Base-by-base conservation (phyloP, 192 early-diverging fungal species). In the Coemansia sp. region DNA sequence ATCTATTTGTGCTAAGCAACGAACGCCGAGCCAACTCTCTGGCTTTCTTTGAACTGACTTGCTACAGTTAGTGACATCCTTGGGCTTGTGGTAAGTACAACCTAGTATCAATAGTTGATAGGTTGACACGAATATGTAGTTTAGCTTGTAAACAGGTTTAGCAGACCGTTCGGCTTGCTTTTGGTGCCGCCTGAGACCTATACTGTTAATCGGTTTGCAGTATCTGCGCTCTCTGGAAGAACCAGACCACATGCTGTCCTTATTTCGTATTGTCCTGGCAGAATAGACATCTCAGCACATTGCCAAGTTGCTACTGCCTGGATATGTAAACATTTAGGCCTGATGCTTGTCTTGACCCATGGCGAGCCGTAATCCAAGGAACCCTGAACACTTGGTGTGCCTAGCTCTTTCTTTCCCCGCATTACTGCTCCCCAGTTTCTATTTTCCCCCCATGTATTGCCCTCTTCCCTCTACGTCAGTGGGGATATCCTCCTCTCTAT, bases 81-180 rank as follows among this genome's bases (percentile, higher is more conserved):
- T 58, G 55, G 55, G 55, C 55, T 17, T n/a, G 55, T 58, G 55
- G 55, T 58, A 58, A 58, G 55, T 58, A 23, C 29, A 15, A 17
- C 31, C 55, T 4, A 48, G 19, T 4, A 48, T 9, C 19, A 48
- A 7, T 8, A 48, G 46, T 23, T 7, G 19, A 23, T 21, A 48
- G n/a, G 46, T 0, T 48, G 19, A 5, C 7, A 21, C 46, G 2
- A 48, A 23, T 48, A 48, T 48, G 19, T 9, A 48, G 5, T 2
- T 10, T 19, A 9, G 19, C n/a, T 48, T 48, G 9, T 10, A 9
- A 8, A 10, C 21, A 48, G n/a, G 5, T 48, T 19, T n/a, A n/a
- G 19, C 46, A 48, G 46, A 48, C 46, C 46, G 46, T n/a, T 17
- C 8, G n/a, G 19, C 19, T 48, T 48, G 46, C 9, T 48, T 48